A percentile compares a stretch with the other conserved stretches of the same genome.
phyloP scores from a whole-genome alignment of 192 early-diverging fungal genomes.

The Linnemannia zychae region DNA sequence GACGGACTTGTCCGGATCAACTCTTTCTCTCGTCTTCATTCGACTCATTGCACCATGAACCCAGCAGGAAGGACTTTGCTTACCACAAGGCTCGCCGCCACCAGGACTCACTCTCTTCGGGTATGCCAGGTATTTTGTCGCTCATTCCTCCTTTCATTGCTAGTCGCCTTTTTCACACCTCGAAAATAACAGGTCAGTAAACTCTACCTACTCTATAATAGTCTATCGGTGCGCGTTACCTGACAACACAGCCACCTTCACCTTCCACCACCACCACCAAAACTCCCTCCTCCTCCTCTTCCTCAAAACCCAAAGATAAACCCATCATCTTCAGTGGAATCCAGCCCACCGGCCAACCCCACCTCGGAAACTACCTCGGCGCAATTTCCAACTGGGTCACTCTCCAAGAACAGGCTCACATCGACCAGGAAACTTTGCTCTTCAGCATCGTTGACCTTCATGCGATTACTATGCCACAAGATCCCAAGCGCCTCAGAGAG shows the following conservation, averaged over 20 bases:
- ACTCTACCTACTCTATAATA: not conserved
- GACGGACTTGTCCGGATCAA: conserved; percentile 6
- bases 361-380: conserved; percentile 96
- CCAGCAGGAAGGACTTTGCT: not conserved
- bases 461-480: conserved; percentile 83
- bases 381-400: conserved; percentile 88
- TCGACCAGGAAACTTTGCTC: conserved; percentile 59
- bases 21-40: not conserved
- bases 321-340: conserved; percentile 85
- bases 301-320: conserved; percentile 20
- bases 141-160: not conserved
- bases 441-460: conserved; percentile 94
- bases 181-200: not conserved
- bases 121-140: not conserved
- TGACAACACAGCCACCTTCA: conserved; percentile 1
- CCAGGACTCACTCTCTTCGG: not conserved
- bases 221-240: not conserved
- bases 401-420: conserved; percentile 69
- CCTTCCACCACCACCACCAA: not conserved
- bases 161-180: not conserved
- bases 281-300: not conserved
- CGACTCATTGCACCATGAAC: not conserved
- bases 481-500: conserved; percentile 72
- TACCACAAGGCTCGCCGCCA: not conserved
- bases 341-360: conserved; percentile 94